Evolutionary conservation across 2,329 filamentous ascomycete species (phyloP).

Genomic region (Chrysoporthe austroafricana): DNA sequence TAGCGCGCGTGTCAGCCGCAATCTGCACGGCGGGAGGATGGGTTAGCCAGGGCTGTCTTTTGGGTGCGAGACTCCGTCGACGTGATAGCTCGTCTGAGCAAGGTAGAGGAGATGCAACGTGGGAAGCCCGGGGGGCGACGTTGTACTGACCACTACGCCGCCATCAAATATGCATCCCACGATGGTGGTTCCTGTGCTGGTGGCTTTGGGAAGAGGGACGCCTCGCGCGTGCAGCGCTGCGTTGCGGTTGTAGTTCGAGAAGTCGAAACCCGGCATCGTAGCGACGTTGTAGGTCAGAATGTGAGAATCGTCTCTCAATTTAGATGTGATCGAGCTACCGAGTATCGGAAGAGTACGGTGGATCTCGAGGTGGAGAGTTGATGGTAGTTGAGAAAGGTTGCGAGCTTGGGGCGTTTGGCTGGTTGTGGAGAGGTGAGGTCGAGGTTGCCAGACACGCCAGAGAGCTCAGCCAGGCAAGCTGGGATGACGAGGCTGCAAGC

Average conservation of each 20-base stretch:
- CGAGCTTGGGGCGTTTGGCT: conserved; percentile 5
- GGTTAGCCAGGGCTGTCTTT: conserved; percentile 6
- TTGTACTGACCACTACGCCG: conserved; percentile 79
- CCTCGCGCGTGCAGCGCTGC: conserved; percentile 91
- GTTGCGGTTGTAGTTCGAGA: conserved; percentile 99
- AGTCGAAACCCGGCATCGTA: conserved; percentile 96
- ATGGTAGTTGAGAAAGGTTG: conserved; percentile 11
- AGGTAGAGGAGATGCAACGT: background rate
- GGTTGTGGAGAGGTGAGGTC: conserved; percentile 4
- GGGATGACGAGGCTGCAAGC: conserved; percentile 60
- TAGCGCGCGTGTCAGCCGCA: conserved; percentile 96
- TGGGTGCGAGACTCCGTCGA: background rate
- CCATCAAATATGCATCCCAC: conserved; percentile 96
- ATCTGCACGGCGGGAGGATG: conserved; percentile 61
- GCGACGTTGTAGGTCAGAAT: conserved; percentile 11
- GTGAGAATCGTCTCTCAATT: conserved; percentile 5
- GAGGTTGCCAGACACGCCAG: conserved; percentile 14
- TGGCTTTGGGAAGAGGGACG: conserved; percentile 94
- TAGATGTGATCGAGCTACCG: background rate
- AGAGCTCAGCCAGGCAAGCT: conserved; percentile 36
- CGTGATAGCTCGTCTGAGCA: background rate
- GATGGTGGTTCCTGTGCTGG: conserved; percentile 98
- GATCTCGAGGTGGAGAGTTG: conserved; percentile 6
- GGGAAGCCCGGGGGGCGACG: background rate
- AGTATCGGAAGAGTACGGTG: conserved; percentile 2